Percentiles rank a stretch among this genome's conserved stretches.
Conservation (phyloP, 2,329 filamentous ascomycete genomes). For the Botrytis porri region DNA sequence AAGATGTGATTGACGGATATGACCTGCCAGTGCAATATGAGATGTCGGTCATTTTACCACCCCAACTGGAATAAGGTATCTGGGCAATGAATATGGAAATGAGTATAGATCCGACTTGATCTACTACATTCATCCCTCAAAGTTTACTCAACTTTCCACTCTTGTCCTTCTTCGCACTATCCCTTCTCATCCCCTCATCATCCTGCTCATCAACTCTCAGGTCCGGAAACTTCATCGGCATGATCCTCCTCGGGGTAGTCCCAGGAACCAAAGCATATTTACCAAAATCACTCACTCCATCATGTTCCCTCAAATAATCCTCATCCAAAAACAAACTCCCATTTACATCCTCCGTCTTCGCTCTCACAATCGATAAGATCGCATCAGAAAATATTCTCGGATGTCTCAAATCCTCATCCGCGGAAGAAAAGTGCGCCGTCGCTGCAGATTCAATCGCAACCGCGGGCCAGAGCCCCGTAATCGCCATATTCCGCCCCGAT, state of each 20-base stretch:
- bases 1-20: background rate
- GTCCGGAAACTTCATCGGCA: conserved; percentile 66
- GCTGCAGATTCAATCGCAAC: conserved; percentile 73
- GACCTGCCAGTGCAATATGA: no score
- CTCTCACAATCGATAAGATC: conserved; percentile 66
- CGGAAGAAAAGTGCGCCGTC: conserved; percentile 44
- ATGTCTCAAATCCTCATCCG: conserved; percentile 61
- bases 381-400: conserved; percentile 77
- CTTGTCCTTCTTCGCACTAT: conserved; percentile 51
- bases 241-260: conserved; percentile 66
- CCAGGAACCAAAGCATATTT: conserved; percentile 69
- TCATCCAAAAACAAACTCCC: conserved; percentile 74
- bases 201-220: conserved; percentile 73
- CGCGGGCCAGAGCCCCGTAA: conserved; percentile 81
- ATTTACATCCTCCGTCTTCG: conserved; percentile 61
- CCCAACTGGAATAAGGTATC: background rate
- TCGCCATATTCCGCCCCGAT: conserved; percentile 64
- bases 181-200: conserved; percentile 70
- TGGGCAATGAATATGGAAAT: no score
- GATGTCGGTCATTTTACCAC: no score
- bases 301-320: conserved; percentile 68
- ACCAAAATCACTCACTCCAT: conserved; percentile 66
- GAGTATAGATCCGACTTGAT: background rate
- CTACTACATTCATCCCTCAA: background rate
- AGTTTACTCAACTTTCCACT: conserved; percentile 25